phyloP scores from a whole-genome alignment of 148 eudicot genomes.

The Nepenthes mirabilis region DNA sequence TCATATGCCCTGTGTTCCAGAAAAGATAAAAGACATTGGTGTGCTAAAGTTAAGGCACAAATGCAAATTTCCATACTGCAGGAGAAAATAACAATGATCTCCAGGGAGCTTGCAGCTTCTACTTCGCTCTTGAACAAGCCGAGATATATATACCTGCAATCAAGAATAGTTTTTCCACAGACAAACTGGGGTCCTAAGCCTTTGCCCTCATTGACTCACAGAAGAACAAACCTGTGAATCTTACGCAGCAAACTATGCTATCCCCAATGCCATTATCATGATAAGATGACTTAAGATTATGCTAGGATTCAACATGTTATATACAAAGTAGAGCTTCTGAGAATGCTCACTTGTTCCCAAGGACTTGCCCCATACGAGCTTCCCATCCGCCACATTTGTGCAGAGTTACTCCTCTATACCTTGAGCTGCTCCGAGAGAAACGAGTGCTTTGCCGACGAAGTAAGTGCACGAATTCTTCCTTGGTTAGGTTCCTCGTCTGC shows the following conservation, averaged over 20 bases:
- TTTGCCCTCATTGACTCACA: neutral
- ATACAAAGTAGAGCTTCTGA: neutral
- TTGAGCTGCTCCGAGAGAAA: conserved; percentile 65
- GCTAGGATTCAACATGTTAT: neutral
- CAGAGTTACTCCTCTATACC: conserved; percentile 70
- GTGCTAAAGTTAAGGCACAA: conserved; percentile 5
- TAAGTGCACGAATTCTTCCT: conserved; percentile 81
- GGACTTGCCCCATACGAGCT: conserved; percentile 74
- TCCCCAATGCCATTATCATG: neutral
- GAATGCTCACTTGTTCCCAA: conserved; percentile 60
- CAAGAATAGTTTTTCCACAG: conserved; percentile 37
- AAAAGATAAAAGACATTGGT: conserved; percentile 9
- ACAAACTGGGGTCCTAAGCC: conserved; percentile 20
- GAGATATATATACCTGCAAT: conserved; percentile 73
- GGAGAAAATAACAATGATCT: conserved; percentile 19
- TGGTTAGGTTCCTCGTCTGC: conserved; percentile 47
- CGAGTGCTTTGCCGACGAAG: conserved; percentile 84
- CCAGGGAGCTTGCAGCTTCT: conserved; percentile 78
- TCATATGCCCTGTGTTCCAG: conserved; percentile 62
- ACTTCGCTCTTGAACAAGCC: conserved; percentile 65
- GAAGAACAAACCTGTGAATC: neutral
- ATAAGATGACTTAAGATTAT: neutral
- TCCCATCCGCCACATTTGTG: conserved; percentile 94
- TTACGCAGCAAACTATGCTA: neutral
- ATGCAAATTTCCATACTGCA: conserved; percentile 2